These are phyloP conservation scores for Camelina neglecta DNA, from an alignment of 345 rosid species.

Conservation along the genomic window DNA sequence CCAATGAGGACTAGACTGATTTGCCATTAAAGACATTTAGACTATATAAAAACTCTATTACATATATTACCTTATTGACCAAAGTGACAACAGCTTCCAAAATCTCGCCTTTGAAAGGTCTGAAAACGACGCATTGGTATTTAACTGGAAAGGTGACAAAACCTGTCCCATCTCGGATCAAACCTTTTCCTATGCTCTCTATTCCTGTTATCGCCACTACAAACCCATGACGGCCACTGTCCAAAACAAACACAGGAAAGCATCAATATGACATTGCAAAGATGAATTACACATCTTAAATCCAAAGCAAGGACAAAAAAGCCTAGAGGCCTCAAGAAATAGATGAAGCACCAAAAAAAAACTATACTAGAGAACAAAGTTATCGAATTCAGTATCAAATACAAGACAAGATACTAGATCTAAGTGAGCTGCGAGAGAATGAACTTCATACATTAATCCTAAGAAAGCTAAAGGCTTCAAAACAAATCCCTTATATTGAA, in stretches of 20 bases:
- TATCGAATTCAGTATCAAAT: neutral
- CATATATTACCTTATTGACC: constrained; percentile 73
- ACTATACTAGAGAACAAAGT: neutral
- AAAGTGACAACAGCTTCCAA: constrained; percentile 89
- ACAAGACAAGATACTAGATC: constrained; percentile 3
- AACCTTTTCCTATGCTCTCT: constrained; percentile 82
- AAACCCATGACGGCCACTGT: constrained; percentile 89
- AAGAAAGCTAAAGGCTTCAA: constrained; percentile 22
- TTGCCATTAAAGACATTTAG: neutral
- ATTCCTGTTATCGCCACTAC: constrained; percentile 91
- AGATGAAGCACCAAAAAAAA: neutral
- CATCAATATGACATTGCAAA: constrained; percentile 17
- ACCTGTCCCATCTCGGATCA: constrained; percentile 89
- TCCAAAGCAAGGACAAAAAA: constrained; percentile 16
- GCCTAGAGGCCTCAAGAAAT: constrained; percentile 15
- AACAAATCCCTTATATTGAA: constrained; percentile 5
- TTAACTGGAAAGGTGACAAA: constrained; percentile 85
- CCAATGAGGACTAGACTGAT: neutral
- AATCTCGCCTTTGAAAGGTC: constrained; percentile 93
- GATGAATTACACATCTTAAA: neutral
- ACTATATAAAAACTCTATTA: neutral
- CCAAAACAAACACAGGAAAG: constrained; percentile 10
- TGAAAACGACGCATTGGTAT: constrained; percentile 85
- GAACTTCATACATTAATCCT: neutral
- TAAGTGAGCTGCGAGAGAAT: neutral